A percentile compares a stretch with the other conserved stretches of the same genome.
Evolutionary conservation across 2,329 filamentous ascomycete genomes (phyloP).

Genomic region (Penicillium concentricum): DNA sequence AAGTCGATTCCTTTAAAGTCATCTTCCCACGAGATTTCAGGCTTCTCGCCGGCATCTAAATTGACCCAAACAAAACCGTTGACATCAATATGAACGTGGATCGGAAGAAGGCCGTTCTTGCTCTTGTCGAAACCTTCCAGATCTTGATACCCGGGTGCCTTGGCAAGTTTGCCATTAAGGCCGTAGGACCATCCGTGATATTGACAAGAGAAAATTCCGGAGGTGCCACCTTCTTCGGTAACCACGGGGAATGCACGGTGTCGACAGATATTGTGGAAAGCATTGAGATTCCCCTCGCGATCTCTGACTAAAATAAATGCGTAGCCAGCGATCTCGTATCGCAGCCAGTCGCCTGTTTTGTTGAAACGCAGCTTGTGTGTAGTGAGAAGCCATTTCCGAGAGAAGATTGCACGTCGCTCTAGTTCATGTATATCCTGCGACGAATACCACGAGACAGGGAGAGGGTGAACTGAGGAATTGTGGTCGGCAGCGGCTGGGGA

Average conservation of each 20-base stretch:
- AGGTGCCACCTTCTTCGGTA: slow-evolving; percentile 18
- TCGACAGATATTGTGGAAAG: slow-evolving; percentile 24
- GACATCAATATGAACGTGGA: slow-evolving; percentile 21
- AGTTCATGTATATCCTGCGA: slow-evolving; percentile 50
- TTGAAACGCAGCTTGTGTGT: slow-evolving; percentile 47
- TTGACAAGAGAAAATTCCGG: slow-evolving; percentile 24
- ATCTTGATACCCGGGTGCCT: slow-evolving; percentile 24
- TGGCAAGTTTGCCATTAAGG: slow-evolving; percentile 25
- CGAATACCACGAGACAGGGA: slow-evolving; percentile 53
- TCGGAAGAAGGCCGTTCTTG: slow-evolving; percentile 23
- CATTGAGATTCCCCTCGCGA: slow-evolving; percentile 52
- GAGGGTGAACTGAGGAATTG: slow-evolving; percentile 36
- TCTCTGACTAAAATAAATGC: slow-evolving; percentile 56
- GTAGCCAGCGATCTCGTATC: slow-evolving; percentile 57
- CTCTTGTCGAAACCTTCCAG: slow-evolving; percentile 24
- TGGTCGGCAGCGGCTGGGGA: neutral
- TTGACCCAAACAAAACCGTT: slow-evolving; percentile 27
- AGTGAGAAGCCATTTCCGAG: slow-evolving; percentile 48
- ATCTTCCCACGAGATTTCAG: slow-evolving; percentile 20
- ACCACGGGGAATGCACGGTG: slow-evolving; percentile 28
- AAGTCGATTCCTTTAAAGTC: slow-evolving; percentile 18
- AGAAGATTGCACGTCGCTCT: slow-evolving; percentile 57
- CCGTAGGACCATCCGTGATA: slow-evolving; percentile 29
- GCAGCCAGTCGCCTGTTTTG: slow-evolving; percentile 57
- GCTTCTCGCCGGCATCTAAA: slow-evolving; percentile 15